Conservation (phyloP, 2,329 filamentous ascomycete genomes). For the Alternaria sp. region DNA sequence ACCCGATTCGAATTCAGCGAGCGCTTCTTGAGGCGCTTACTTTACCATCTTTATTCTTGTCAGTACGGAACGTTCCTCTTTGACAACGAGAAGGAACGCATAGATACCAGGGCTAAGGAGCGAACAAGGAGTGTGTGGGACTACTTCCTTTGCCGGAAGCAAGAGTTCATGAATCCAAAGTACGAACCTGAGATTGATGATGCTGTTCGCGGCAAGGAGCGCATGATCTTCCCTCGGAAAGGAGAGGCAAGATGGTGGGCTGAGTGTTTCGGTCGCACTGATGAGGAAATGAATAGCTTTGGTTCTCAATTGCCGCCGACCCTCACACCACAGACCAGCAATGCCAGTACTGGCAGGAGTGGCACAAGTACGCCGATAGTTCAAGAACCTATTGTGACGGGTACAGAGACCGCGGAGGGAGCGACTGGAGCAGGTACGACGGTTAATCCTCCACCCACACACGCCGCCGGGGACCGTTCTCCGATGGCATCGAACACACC, state of each 20-base stretch:
- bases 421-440: constrained; percentile 43
- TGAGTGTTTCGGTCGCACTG: constrained; percentile 82
- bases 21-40: constrained; percentile 82
- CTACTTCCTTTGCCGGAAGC: constrained; percentile 83
- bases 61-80: constrained; percentile 97
- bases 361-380: constrained; percentile 36
- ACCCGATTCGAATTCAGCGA: constrained; percentile 96
- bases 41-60: constrained; percentile 94
- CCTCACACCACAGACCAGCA: constrained; percentile 38
- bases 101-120: constrained; percentile 71
- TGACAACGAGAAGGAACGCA: constrained; percentile 89
- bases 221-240: constrained; percentile 79
- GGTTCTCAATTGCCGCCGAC: constrained; percentile 34
- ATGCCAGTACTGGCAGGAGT: constrained; percentile 30
- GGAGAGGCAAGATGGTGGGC: constrained; percentile 93
- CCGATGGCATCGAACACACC: constrained; percentile 10
- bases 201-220: constrained; percentile 77
- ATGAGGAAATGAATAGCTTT: constrained; percentile 87
- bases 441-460: constrained; percentile 29
- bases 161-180: constrained; percentile 81
- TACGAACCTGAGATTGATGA: constrained; percentile 82
- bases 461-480: constrained; percentile 24
- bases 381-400: constrained; percentile 44
- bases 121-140: constrained; percentile 91
- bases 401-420: constrained; percentile 41